Conservation (phyloP, 164 flowering plant genomes). For the Sextonia rubra region DNA sequence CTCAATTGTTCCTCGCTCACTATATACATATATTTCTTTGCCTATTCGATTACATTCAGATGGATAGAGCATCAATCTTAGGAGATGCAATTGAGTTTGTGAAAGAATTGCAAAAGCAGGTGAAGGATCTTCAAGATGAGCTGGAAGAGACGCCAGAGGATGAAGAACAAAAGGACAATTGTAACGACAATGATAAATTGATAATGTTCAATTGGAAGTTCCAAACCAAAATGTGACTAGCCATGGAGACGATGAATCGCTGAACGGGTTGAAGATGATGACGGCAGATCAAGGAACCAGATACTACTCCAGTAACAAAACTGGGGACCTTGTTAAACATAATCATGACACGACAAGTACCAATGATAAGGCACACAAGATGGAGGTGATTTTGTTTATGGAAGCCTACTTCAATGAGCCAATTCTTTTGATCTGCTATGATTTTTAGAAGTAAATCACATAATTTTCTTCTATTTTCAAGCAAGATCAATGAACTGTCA, state of each 20-base stretch:
- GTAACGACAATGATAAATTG: slow-evolving; percentile 5
- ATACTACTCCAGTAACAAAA: slow-evolving; percentile 8
- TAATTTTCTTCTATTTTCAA: neutral
- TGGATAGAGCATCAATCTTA: slow-evolving; percentile 83
- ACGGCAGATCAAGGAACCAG: slow-evolving; percentile 17
- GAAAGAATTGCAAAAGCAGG: slow-evolving; percentile 74
- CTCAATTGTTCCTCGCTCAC: neutral
- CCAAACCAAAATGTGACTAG: slow-evolving; percentile 16
- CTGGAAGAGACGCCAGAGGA: slow-evolving; percentile 65
- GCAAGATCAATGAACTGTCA: no score
- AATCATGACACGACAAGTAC: slow-evolving; percentile 23
- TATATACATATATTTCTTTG: neutral
- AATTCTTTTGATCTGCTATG: no score
- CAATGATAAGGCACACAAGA: slow-evolving; percentile 54
- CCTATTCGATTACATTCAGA: slow-evolving; percentile 22
- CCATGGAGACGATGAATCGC: slow-evolving; percentile 20
- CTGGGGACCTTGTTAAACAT: slow-evolving; percentile 18
- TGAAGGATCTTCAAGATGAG: slow-evolving; percentile 69
- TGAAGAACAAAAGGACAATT: slow-evolving; percentile 10
- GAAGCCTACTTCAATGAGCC: no score
- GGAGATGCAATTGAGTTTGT: slow-evolving; percentile 86
- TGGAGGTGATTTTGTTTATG: slow-evolving; percentile 54
- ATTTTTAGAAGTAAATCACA: no score
- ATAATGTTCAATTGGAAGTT: slow-evolving; percentile 21
- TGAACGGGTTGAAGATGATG: slow-evolving; percentile 23